Conservation (phyloP, 345 rosid species). For the Physaria fendleri region DNA sequence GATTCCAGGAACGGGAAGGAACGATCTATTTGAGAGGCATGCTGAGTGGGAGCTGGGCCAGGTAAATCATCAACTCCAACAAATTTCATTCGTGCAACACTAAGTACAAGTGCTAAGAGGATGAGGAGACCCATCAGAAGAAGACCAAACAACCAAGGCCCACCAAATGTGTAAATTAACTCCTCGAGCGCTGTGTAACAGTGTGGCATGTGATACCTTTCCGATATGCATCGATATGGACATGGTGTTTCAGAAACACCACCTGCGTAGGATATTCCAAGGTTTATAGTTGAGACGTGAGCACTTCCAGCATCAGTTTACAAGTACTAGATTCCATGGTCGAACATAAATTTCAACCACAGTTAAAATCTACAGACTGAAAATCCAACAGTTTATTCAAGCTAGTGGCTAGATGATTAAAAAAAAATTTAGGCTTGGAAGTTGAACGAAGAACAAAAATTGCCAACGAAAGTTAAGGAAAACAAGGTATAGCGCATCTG, state of each 20-base stretch:
- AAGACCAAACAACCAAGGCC: slow-evolving; percentile 92
- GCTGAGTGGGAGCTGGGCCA: slow-evolving; percentile 82
- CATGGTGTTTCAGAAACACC: slow-evolving; percentile 85
- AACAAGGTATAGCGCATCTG: too few relatives aligned
- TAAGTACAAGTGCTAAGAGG: slow-evolving; percentile 86
- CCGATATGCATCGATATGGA: slow-evolving; percentile 77
- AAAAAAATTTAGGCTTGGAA: too few relatives aligned
- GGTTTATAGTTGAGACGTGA: background rate
- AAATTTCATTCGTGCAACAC: slow-evolving; percentile 96
- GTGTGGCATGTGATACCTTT: slow-evolving; percentile 90
- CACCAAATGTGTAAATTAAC: slow-evolving; percentile 91
- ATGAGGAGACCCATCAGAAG: slow-evolving; percentile 76
- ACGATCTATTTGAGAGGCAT: slow-evolving; percentile 80
- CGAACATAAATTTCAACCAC: too few relatives aligned
- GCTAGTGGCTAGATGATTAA: too few relatives aligned
- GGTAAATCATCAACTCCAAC: slow-evolving; percentile 91
- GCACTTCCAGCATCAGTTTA: background rate
- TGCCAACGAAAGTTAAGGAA: too few relatives aligned
- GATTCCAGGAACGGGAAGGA: slow-evolving; percentile 97
- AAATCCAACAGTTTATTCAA: too few relatives aligned
- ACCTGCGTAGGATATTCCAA: slow-evolving; percentile 40
- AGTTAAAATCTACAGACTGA: too few relatives aligned
- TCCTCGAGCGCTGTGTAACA: slow-evolving; percentile 96
- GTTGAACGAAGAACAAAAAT: too few relatives aligned
- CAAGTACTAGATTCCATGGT: too few relatives aligned